Conservation (phyloP, 2,329 filamentous ascomycete species). For the Xylaria sp. region DNA sequence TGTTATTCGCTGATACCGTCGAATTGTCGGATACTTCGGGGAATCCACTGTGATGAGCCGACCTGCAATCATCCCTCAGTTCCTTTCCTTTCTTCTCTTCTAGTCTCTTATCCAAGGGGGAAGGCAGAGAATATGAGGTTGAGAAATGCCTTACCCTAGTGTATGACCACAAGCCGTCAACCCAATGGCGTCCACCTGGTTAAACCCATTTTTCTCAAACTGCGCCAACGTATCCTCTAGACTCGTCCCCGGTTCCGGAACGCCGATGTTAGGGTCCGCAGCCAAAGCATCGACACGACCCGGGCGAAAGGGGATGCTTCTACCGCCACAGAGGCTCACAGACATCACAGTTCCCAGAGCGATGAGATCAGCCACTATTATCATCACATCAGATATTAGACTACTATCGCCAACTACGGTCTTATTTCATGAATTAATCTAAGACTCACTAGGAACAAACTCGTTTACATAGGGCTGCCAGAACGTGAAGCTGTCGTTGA, state of each 20-base stretch:
- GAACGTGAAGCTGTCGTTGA: constrained; percentile 48
- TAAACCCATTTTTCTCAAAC: constrained; percentile 45
- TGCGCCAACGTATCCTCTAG: constrained; percentile 45
- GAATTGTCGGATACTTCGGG: constrained; percentile 42
- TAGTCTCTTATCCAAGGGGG: background rate
- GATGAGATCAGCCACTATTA: constrained; percentile 48
- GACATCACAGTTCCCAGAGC: constrained; percentile 49
- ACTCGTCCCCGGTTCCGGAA: constrained; percentile 44
- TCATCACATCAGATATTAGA: background rate
- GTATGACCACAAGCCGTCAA: constrained; percentile 48
- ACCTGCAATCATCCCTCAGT: constrained; percentile 4
- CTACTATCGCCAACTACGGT: constrained; percentile 14
- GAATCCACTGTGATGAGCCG: constrained; percentile 45
- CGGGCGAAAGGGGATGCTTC: constrained; percentile 45
- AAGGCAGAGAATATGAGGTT: background rate
- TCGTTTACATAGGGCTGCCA: constrained; percentile 48
- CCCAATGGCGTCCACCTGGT: constrained; percentile 44
- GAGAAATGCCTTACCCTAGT: constrained; percentile 41
- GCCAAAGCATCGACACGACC: constrained; percentile 46
- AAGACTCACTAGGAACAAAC: constrained; percentile 45
- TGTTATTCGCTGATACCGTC: constrained; percentile 42
- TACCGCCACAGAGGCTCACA: constrained; percentile 46
- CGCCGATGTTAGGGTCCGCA: constrained; percentile 46
- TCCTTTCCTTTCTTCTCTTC: background rate
- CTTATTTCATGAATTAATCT: background rate